Conservation (phyloP, 2,329 filamentous ascomycete genomes). For the Fulvia fulva region DNA sequence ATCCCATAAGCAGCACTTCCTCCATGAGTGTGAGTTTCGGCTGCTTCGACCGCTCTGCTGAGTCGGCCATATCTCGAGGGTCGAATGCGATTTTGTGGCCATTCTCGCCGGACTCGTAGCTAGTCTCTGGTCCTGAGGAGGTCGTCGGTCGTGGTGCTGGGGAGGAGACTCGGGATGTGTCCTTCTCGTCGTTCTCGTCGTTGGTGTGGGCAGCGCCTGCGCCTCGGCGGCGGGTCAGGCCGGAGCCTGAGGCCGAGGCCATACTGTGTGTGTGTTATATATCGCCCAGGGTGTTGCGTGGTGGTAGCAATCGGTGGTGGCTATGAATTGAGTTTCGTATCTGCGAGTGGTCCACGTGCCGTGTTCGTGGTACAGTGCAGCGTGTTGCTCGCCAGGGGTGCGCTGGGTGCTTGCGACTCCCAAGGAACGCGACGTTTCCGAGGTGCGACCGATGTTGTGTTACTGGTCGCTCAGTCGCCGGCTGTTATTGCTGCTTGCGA, state of each 20-base stretch:
- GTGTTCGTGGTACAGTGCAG: background rate
- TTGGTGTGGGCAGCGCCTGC: conserved; percentile 55
- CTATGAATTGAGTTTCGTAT: conserved; percentile 5
- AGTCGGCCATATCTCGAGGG: conserved; percentile 95
- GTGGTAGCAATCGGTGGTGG: conserved; percentile 2
- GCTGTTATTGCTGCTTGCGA: background rate
- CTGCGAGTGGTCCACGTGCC: conserved; percentile 2
- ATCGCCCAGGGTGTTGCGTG: background rate
- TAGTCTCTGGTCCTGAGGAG: conserved; percentile 64
- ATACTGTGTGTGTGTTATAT: conserved; percentile 38
- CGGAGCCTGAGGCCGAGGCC: conserved; percentile 69
- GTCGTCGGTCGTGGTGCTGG: conserved; percentile 59
- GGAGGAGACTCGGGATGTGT: conserved; percentile 62
- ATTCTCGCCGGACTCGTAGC: conserved; percentile 81
- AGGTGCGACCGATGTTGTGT: background rate
- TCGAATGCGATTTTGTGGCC: conserved; percentile 99
- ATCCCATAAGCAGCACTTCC: conserved; percentile 86
- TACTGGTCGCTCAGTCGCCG: background rate
- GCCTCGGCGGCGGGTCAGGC: conserved; percentile 66
- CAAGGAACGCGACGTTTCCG: background rate
- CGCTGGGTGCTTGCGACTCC: background rate
- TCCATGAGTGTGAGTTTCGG: conserved; percentile 99
- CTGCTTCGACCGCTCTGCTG: conserved; percentile 91
- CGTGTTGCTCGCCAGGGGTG: conserved; percentile 3
- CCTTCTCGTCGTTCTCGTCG: conserved; percentile 58